Evolutionary conservation across 495 filamentous ascomycete species (phyloP), one percentile per base, ranked within the genome.

Genomic region (Tricharina praecox): DNA sequence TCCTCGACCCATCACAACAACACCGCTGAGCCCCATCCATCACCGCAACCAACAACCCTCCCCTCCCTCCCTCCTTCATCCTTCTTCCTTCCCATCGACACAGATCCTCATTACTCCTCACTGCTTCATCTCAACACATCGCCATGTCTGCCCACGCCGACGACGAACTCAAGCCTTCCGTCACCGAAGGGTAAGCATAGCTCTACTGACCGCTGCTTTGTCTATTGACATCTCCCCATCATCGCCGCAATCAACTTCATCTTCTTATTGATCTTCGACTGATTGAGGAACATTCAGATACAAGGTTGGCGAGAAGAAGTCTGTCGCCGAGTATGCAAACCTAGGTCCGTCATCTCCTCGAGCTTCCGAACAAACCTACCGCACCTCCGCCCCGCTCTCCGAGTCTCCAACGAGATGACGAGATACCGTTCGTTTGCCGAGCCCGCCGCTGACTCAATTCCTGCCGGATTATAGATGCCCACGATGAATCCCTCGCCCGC

Each of bases 241-340:
- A 32, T 32, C 28, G 7, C 36, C 36, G 7, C 36, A 7, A 8
- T 15, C 36, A 15, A n/a, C n/a, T n/a, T n/a, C n/a, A n/a, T n/a
- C n/a, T n/a, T n/a, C n/a, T n/a, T n/a, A n/a, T n/a, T n/a, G n/a
- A n/a, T n/a, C n/a, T n/a, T n/a, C n/a, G n/a, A n/a, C n/a, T n/a
- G n/a, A n/a, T 15, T 20, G 5, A 20, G 16, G 36, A 15, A 32
- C 28, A 32, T 32, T 32, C 28, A 61, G 58, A 18, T 97, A 92
- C 78, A 94, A 90, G 73, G 79, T 95, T 53, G 85, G 85, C 53
- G 85, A 94, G 74, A 93, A 94, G 77, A 94, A 95, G 74, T 87
- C 83, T 50, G 72, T 97, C 53, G 78, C 85, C 47, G 85, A 94
- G 65, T 94, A 94, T 66, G 67, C 81, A 50, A 67, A 94, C 58